Base-by-base conservation (phyloP, 108 stramenopile genomes). In the Pseudonitzschia multiseries region DNA sequence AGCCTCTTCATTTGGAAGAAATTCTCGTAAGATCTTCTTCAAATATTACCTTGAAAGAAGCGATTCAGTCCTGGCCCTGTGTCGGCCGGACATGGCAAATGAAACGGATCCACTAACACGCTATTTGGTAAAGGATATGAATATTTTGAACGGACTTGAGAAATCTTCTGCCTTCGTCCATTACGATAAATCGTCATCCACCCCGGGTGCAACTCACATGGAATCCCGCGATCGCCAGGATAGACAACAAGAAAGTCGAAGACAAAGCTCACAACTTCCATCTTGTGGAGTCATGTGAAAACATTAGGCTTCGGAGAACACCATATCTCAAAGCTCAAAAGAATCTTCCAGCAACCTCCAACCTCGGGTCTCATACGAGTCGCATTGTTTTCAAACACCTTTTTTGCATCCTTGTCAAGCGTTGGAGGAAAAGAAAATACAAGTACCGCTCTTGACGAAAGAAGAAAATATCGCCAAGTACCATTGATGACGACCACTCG, bases 81-180 rank as follows among this genome's bases (percentile, higher is more conserved):
- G 57, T 27, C 57, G 57, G 4, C 57, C 57, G 15, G 0, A 59
- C 26, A 31, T 59, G 0, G 57, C 22, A 9, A 10, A 59, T 27
- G 29, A 24, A 14, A n/a, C 1, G 27, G 57, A 59, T 59, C 57
- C 21, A 31, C 6, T 59, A 5, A 59, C 57, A 27, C 57, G 57
- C 29, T 59, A 26, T 15, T 59, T 59, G 21, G 29, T 26, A 2
- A 59, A 59, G 6, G 57, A 27, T 6, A 59, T 31, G 21, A 22
- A 59, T 8, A 2, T 18, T 48, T 14, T 10, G 0, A 59, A 59
- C 4, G 14, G 20, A 31, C 29, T 59, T 15, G 57, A 57, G 20
- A 57, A 57, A 14, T 57, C 56, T 57, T 57, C 56, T 14, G 10
- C 56, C 17, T 57, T 57, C 20, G 56, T 57, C 24, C 21, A 57